phyloP scores from a whole-genome alignment of 2,329 filamentous ascomycete genomes.

The Myriangium duriaei region DNA sequence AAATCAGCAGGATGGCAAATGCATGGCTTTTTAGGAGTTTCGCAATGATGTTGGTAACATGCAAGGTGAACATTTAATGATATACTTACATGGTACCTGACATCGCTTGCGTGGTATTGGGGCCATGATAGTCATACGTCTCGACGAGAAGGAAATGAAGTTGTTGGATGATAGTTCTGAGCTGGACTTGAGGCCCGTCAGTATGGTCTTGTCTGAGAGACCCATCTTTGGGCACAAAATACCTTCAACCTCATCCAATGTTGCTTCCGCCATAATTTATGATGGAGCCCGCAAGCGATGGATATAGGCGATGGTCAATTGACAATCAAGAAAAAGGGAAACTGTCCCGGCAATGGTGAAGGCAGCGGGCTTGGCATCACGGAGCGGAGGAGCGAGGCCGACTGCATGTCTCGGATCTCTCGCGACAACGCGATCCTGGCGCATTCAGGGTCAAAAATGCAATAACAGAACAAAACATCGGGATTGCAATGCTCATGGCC shows the following conservation, averaged over 20 bases:
- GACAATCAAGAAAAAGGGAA: too few species aligned
- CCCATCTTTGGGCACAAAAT: too few species aligned
- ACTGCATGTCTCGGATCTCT: constrained; percentile 1
- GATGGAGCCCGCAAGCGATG: too few species aligned
- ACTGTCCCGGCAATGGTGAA: neutral
- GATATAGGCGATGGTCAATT: too few species aligned
- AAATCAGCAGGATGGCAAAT: too few species aligned
- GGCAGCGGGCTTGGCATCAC: constrained; percentile 5
- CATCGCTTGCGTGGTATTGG: constrained; percentile 44
- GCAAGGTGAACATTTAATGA: too few species aligned
- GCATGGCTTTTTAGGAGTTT: too few species aligned
- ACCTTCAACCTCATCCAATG: constrained; percentile 23
- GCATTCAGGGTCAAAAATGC: neutral
- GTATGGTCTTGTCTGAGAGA: too few species aligned
- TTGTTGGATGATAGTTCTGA: constrained; percentile 50
- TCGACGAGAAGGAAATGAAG: constrained; percentile 48
- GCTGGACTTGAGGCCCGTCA: constrained; percentile 36
- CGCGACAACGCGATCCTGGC: neutral
- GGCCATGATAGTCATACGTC: constrained; percentile 47
- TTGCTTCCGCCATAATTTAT: constrained; percentile 18
- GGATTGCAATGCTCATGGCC: too few species aligned
- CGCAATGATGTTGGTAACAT: too few species aligned
- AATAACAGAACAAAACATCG: too few species aligned
- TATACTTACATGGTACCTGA: constrained; percentile 41
- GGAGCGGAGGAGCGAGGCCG: too few species aligned